A percentile compares a stretch with the other conserved stretches of the same genome.
Evolutionary conservation across 2,329 filamentous ascomycete species (phyloP).

Genomic region (Paracamarosporium sp.): DNA sequence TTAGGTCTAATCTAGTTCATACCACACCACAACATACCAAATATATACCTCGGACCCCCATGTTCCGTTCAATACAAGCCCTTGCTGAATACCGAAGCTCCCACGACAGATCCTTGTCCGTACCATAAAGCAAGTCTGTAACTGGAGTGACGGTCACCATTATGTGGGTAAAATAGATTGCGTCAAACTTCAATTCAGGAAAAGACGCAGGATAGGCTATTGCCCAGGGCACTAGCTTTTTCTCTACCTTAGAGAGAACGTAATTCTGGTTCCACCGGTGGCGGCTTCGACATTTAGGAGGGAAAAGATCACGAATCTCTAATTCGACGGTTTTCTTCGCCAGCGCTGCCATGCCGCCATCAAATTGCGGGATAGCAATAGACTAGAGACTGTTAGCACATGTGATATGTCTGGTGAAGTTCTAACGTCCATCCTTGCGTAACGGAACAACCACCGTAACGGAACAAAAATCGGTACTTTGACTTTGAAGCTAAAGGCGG

Average conservation of each 20-base stretch:
- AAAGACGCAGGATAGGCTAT: not conserved
- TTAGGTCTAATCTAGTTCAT: not conserved
- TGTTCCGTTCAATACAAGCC: not conserved
- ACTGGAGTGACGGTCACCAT: not conserved
- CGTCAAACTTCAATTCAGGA: not conserved
- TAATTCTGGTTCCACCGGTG: not conserved
- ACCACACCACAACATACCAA: not conserved
- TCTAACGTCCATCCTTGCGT: too few species aligned
- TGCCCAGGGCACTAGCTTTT: not conserved
- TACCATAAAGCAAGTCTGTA: not conserved
- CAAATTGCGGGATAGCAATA: too few species aligned
- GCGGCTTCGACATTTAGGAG: not conserved
- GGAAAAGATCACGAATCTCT: too few species aligned
- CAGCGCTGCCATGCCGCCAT: too few species aligned
- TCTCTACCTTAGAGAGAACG: not conserved
- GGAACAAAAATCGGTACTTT: too few species aligned
- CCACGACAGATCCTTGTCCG: not conserved
- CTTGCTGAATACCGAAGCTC: not conserved
- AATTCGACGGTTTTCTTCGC: too few species aligned
- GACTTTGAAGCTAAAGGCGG: too few species aligned
- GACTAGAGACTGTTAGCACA: too few species aligned
- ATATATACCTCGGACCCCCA: not conserved
- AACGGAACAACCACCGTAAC: too few species aligned
- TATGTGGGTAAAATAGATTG: not conserved
- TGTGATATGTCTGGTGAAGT: conserved; percentile 1